Evolutionary conservation across 768 basidiomycete genomes (phyloP), one percentile per base, ranked within the genome.

Genomic region (Hebeloma cylindrosporum): DNA sequence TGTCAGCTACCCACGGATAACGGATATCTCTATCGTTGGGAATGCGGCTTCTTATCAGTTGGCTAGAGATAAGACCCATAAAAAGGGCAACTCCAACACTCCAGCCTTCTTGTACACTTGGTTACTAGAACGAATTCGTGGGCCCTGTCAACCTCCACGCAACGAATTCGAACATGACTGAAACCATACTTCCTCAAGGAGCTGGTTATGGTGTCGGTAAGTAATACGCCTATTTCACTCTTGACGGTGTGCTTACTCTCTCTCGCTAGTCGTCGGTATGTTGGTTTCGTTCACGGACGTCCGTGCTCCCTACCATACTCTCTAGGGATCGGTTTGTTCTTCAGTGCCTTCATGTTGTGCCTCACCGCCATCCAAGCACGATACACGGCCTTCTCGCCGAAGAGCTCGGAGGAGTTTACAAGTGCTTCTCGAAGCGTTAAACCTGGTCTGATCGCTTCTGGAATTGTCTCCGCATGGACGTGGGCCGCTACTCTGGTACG

Each of bases 401-500:
- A 78, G 47, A 84, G 77, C 48, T 82, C 90, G 0, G 91, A 93
- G 62, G 88, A 91, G 59, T 91, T 91, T 54, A 85, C 80, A 41
- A 85, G 81, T 50, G 88, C 89, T 6, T 89, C 86, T 1, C 74
- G 89, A 23, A 84, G 83, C 44, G 78, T 95, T 43, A 93, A 93
- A 53, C 91, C 94, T 6, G 93, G 93, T 9, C 72, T 97, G 33
- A 93, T 96, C 47, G 92, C 93, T 0, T 82, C 89, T 21, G 93
- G 93, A 1, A 94, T 96, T 47, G 92, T 95, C 16, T 86, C 83
- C 14, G 91, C 93, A 0, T 94, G 92, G 91, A 93, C 90, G n/a
- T 88, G 84, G 73, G 86, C 85, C 2, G 88, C 86, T 14, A 89
- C 86, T 0, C 64, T 88, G 47, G 84, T 83, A 45, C 47, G 70